Evolutionary conservation across 768 basidiomycete species (phyloP), one percentile per base, ranked within the genome.

Genomic region (Pulveroboletus sp.): DNA sequence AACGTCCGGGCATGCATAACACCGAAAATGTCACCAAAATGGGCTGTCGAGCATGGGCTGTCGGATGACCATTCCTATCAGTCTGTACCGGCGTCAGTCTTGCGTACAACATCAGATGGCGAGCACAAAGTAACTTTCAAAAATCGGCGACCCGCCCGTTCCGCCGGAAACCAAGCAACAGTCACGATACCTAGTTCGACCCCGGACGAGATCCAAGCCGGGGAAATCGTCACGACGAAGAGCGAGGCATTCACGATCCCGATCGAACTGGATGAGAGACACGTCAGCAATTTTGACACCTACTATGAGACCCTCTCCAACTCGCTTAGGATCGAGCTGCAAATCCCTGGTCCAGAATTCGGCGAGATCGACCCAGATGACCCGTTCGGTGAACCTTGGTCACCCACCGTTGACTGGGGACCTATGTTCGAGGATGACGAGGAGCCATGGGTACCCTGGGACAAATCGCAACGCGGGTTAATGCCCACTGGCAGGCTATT

Each of bases 371-470:
- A 61, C 23, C 47, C 49, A 14, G 55, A 58, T n/a, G 38, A 43
- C 1, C 47, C 45, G 10, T 39, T 10, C 20, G n/a, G 10, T 16
- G 45, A 35, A 17, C 3, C 0, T 2, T n/a, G n/a, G 2, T 24
- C 21, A 4, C 27, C 13, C 3, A 2, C 17, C n/a, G 12, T 20
- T n/a, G 11, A 11, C 27, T 2, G 41, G 12, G 11, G 0, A 38
- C 34, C 6, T 17, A 6, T 23, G 11, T 48, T 58, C n/a, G 41
- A 50, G 19, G 56, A 62, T 5, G 56, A 52, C 3, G 56, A 60
- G 10, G 57, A 51, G 4, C 41, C 33, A 2, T 64, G 56, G 63
- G 62, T 61, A 20, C 52, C 52, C n/a, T 59, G 50, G 62, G 35
- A 46, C 33, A 49, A 16, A 20, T 11, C n/a, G 13, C 0, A 9